Evolutionary conservation across 495 filamentous ascomycete species (phyloP), one percentile per base, ranked within the genome.

Genomic region (Tuber umbilicatum): DNA sequence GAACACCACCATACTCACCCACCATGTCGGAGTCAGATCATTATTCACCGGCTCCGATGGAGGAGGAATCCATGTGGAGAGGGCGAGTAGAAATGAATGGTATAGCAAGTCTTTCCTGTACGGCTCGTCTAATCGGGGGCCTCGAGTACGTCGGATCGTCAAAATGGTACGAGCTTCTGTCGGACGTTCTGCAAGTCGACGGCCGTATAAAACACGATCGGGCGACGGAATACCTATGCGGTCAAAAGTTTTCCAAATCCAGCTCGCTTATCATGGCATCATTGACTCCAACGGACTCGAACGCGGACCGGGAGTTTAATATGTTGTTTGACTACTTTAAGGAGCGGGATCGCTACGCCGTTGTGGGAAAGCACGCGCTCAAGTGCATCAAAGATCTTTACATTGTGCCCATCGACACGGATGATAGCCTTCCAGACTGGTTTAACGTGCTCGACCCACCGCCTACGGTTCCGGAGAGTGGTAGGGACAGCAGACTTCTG

Each of bases 211-310:
- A 90, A 27, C 88, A 90, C 73, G 87, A 90, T 73, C 89, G 91
- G 43, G 95, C 94, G 31, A 91, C 92, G 75, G 91, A 93, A 60
- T 99, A 99, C 82, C 89, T 99, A 4, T 95, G 92, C 79, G 89
- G 92, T 39, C 85, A 82, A 74, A 82, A 82, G 39, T 82, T 80
- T 70, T 78, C 75, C 38, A 78, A 75, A 73, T 80, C 81, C 9
- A 79, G 74, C 42, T 77, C 81, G 31, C 73, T 82, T n/a, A 37
- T 82, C 35, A 77, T 90, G 41, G 85, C 91, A 69, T 85, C 87
- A 19, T 85, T 92, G 60, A 87, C 84, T 39, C 85, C 86, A 38
- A 73, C 75, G 19, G 84, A 86, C 40, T 81, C 85, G 6, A 81
- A 79, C 42, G 86, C 86, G 41, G 71, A 78, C 27, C 68, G 70